Conservation (phyloP, 306 rosid genomes). For the cucumber (Cucumis sativus) region DNA sequence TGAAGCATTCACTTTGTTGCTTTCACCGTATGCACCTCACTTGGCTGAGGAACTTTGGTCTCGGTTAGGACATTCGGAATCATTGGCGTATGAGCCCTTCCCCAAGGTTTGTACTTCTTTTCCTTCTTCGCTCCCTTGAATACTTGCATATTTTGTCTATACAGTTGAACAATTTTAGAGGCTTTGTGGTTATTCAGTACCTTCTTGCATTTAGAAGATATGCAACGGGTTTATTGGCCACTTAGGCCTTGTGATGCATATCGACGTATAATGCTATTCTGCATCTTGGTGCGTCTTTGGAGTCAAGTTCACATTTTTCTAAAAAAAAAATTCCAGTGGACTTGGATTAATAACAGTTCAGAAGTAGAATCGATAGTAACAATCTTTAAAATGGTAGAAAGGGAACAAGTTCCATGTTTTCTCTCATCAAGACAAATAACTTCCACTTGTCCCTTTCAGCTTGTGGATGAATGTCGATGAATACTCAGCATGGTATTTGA, state of each 20-base stretch:
- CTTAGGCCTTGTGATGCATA: neutral
- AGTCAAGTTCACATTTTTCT: neutral
- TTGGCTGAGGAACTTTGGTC: conserved; percentile 94
- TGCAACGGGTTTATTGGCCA: neutral
- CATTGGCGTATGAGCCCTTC: conserved; percentile 65
- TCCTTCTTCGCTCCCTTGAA: neutral
- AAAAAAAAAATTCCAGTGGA: neutral
- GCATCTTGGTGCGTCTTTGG: neutral
- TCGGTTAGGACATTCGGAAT: conserved; percentile 72
- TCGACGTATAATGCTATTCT: neutral
- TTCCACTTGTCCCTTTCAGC: neutral
- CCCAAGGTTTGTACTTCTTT: conserved; percentile 44
- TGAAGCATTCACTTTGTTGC: conserved; percentile 76
- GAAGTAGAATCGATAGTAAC: neutral
- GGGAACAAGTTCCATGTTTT: neutral
- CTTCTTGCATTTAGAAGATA: neutral
- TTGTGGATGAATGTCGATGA: neutral
- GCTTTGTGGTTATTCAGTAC: neutral
- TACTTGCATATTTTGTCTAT: neutral
- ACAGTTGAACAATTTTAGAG: neutral
- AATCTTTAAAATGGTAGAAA: neutral
- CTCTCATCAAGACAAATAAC: neutral
- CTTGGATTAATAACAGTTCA: neutral
- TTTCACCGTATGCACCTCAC: conserved; percentile 93
- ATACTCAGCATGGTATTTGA: neutral